These are phyloP conservation scores for Mortierella antarctica DNA, from an alignment of 192 early-diverging fungal genomes.

Conservation along the genomic window DNA sequence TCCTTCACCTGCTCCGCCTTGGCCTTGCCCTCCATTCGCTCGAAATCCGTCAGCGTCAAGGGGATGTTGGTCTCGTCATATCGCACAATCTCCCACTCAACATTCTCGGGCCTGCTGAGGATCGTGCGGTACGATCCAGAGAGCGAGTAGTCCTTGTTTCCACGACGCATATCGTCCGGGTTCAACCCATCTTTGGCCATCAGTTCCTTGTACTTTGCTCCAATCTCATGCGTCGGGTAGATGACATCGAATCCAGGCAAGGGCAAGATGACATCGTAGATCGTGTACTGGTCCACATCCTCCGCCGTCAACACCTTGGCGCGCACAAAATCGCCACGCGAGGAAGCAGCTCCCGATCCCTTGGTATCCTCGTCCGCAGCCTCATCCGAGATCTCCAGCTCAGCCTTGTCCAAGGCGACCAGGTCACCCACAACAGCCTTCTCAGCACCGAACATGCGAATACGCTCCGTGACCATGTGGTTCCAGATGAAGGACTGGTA, in stretches of 20 bases:
- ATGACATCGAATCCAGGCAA: conserved; percentile 82
- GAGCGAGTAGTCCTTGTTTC: conserved; percentile 66
- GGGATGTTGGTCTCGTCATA: conserved; percentile 72
- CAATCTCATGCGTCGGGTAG: conserved; percentile 84
- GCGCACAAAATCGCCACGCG: conserved; percentile 21
- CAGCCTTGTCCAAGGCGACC: conserved; percentile 61
- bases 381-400: conserved; percentile 10
- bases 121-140: conserved; percentile 75
- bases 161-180: conserved; percentile 66
- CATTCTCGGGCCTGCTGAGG: conserved; percentile 67
- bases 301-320: conserved; percentile 73
- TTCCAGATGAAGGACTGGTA: conserved; percentile 99
- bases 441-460: conserved; percentile 70
- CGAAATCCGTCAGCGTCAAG: conserved; percentile 72
- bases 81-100: conserved; percentile 70
- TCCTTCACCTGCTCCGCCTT: conserved; percentile 41
- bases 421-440: conserved; percentile 88
- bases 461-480: conserved; percentile 78
- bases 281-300: conserved; percentile 74
- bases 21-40: conserved; percentile 63
- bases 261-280: conserved; percentile 94
- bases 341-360: conserved; percentile 18
- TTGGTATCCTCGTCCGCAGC: conserved; percentile 44
- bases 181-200: conserved; percentile 83
- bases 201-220: conserved; percentile 69